Percentiles rank a stretch among this genome's conserved stretches.
Evolutionary conservation across 2,329 filamentous ascomycete species (phyloP).

Genomic region (Penicillium occitanis): DNA sequence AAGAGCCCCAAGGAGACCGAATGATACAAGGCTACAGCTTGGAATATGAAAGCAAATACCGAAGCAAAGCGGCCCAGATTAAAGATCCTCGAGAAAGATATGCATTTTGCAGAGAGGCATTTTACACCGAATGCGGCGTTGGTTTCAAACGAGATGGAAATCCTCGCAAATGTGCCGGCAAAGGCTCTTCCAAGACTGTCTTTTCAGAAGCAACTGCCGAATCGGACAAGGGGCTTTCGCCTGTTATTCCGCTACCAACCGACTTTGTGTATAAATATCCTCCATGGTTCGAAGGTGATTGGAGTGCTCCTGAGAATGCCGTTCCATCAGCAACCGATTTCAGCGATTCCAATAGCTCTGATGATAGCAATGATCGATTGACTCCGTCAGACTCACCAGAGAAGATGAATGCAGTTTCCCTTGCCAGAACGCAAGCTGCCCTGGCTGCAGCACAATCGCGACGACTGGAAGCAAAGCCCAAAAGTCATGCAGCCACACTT

Average conservation of each 20-base stretch:
- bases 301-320: slow-evolving; percentile 35
- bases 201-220: slow-evolving; percentile 49
- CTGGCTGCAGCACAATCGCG: slow-evolving; percentile 43
- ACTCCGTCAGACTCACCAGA: slow-evolving; percentile 30
- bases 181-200: slow-evolving; percentile 47
- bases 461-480: slow-evolving; percentile 36
- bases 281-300: slow-evolving; percentile 42
- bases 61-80: slow-evolving; percentile 37
- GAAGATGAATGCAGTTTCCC: slow-evolving; percentile 23
- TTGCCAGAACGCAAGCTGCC: slow-evolving; percentile 40
- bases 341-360: slow-evolving; percentile 28
- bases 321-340: slow-evolving; percentile 23
- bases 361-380: slow-evolving; percentile 28
- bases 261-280: slow-evolving; percentile 50
- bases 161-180: slow-evolving; percentile 45
- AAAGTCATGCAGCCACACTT: slow-evolving; percentile 50
- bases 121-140: slow-evolving; percentile 48
- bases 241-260: slow-evolving; percentile 46
- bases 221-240: slow-evolving; percentile 47
- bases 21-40: slow-evolving; percentile 47
- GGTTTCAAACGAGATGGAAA: slow-evolving; percentile 44
- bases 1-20: slow-evolving; percentile 49
- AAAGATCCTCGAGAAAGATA: slow-evolving; percentile 41
- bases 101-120: slow-evolving; percentile 41
- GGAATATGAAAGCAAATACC: slow-evolving; percentile 42